These are phyloP conservation scores for Alternaria brassicicola DNA, from an alignment of 2,329 filamentous ascomycete species.

Conservation along the genomic window DNA sequence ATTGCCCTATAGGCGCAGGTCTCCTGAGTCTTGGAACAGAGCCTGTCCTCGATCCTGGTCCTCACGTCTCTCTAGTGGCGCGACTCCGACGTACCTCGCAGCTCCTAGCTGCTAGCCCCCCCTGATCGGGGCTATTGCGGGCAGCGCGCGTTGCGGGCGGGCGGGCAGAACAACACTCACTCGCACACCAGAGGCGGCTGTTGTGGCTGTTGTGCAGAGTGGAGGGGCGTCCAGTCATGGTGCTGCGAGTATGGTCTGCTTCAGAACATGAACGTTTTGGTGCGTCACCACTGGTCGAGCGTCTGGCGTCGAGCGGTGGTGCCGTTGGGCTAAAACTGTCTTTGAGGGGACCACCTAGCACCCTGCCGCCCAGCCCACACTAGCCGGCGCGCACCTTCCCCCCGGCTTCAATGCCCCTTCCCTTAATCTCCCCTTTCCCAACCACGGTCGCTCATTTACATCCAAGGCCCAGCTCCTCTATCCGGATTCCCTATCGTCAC, in stretches of 20 bases:
- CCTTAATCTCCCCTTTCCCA: conserved; percentile 44
- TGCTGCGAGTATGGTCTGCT: conserved; percentile 20
- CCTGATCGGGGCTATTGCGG: conserved; percentile 17
- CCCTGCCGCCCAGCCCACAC: conserved; percentile 14
- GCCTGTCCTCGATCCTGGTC: conserved; percentile 7
- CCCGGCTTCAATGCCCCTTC: conserved; percentile 40
- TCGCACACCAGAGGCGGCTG: not conserved
- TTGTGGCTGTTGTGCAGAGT: not conserved
- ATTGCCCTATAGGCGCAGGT: conserved; percentile 24
- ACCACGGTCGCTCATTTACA: conserved; percentile 46
- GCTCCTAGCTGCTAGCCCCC: conserved; percentile 13
- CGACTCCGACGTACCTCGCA: conserved; percentile 7
- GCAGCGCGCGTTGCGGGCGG: conserved; percentile 3
- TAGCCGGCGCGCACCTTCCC: conserved; percentile 30
- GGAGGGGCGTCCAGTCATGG: conserved; percentile 10
- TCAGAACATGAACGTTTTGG: conserved; percentile 20
- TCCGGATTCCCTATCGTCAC: conserved; percentile 45
- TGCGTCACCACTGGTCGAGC: conserved; percentile 23
- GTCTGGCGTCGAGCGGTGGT: conserved; percentile 29
- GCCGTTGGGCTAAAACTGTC: conserved; percentile 20
- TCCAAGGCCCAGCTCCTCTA: conserved; percentile 40
- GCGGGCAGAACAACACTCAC: not conserved
- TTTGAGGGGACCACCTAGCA: conserved; percentile 7
- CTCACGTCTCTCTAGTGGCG: conserved; percentile 21
- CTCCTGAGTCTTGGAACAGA: conserved; percentile 24